These are phyloP conservation scores for Diaporthe vaccinii DNA, from an alignment of 2,329 filamentous ascomycete species.

Conservation along the genomic window DNA sequence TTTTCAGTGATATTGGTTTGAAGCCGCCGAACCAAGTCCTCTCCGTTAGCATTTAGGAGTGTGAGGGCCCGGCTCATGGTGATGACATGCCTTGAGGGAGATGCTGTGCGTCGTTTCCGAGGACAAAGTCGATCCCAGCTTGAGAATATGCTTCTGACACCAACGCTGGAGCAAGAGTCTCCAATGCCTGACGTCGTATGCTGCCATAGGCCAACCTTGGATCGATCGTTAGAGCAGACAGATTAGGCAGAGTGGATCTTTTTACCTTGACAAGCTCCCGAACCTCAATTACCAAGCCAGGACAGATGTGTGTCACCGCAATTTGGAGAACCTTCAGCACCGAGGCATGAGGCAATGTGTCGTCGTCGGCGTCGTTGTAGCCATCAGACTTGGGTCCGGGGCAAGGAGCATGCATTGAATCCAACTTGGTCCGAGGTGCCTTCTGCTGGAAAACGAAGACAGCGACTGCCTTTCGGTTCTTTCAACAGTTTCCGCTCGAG, in stretches of 20 bases:
- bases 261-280: neutral
- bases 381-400: neutral
- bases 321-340: neutral
- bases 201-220: neutral
- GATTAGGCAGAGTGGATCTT: neutral
- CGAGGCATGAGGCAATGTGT: neutral
- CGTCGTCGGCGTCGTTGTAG: no score
- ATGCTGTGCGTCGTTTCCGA: neutral
- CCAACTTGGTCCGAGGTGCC: neutral
- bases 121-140: neutral
- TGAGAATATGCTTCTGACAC: neutral
- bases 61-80: no score
- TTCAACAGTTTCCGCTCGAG: neutral
- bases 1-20: no score
- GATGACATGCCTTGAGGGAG: neutral
- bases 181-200: neutral
- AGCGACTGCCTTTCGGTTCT: neutral
- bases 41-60: no score
- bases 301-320: neutral
- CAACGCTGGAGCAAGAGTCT: neutral
- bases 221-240: neutral
- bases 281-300: neutral
- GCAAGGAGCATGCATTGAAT: neutral
- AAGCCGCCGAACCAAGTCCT: no score
- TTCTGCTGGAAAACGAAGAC: neutral